phyloP scores from a whole-genome alignment of 106 monocot species.

The Xerophyta viscosa region DNA sequence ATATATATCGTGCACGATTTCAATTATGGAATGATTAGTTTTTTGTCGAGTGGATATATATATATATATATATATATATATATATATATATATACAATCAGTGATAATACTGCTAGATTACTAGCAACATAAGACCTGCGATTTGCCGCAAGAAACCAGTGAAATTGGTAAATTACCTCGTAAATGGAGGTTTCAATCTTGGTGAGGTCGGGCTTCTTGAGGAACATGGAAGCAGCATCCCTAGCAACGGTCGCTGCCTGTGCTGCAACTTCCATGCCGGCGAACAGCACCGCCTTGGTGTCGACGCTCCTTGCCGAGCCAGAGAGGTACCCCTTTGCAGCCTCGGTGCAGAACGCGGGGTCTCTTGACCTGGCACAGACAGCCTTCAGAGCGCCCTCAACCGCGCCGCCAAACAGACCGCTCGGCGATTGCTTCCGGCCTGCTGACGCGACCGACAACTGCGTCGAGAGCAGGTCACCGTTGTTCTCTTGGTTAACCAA shows the following conservation, averaged over 20 bases:
- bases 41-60: too few relatives aligned
- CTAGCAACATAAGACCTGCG: too few relatives aligned
- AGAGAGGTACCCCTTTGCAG: background rate
- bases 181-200: background rate
- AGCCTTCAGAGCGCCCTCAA: background rate
- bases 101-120: too few relatives aligned
- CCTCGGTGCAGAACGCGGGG: background rate
- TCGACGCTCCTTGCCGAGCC: background rate
- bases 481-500: background rate
- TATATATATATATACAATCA: too few relatives aligned
- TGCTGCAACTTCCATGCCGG: background rate
- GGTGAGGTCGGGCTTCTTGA: background rate
- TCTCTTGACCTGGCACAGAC: too few relatives aligned
- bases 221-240: background rate
- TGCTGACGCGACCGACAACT: background rate
- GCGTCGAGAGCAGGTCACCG: background rate
- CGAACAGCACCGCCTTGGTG: background rate
- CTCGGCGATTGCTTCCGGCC: too few relatives aligned
- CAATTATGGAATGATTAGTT: too few relatives aligned
- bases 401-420: background rate
- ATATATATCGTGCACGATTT: too few relatives aligned
- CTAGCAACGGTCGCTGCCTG: background rate
- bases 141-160: too few relatives aligned
- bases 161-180: too few relatives aligned
- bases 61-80: too few relatives aligned